Conservation (phyloP, 768 basidiomycete species). For the Boletellus ananas region DNA sequence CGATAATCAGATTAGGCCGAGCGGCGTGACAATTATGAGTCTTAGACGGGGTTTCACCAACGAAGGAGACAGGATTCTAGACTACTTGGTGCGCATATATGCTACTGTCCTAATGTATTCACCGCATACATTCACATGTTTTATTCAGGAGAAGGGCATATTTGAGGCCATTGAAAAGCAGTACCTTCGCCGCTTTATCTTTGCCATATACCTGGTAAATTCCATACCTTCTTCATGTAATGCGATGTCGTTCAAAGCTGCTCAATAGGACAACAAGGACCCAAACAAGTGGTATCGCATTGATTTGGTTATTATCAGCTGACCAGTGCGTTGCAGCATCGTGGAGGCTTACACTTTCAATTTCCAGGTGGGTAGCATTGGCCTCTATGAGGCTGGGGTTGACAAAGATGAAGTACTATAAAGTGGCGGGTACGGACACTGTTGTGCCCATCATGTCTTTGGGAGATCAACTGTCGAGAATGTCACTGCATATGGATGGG, state of each 20-base stretch:
- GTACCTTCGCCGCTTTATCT: conserved; percentile 82
- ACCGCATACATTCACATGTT: conserved; percentile 2
- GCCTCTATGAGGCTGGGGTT: not conserved
- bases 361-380: conserved; percentile 51
- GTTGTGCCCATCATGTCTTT: conserved; percentile 72
- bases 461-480: conserved; percentile 52
- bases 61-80: conserved; percentile 77
- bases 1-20: conserved; percentile 38
- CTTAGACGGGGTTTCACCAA: conserved; percentile 75
- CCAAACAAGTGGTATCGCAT: conserved; percentile 64
- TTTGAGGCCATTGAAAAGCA: conserved; percentile 83
- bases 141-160: conserved; percentile 71
- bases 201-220: conserved; percentile 77
- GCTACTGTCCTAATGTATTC: conserved; percentile 5
- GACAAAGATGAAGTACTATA: conserved; percentile 54
- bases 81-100: conserved; percentile 62
- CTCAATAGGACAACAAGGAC: conserved; percentile 69
- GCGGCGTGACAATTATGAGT: conserved; percentile 68
- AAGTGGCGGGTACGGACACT: conserved; percentile 54
- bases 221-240: not conserved
- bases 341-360: conserved; percentile 89
- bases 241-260: not conserved
- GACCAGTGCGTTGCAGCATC: conserved; percentile 46
- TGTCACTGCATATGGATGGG: conserved; percentile 39
- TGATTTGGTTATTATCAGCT: conserved; percentile 8